Evolutionary conservation across 257 asterid species (phyloP), one percentile per base, ranked within the genome.

Genomic region (Osmanthus fragrans): DNA sequence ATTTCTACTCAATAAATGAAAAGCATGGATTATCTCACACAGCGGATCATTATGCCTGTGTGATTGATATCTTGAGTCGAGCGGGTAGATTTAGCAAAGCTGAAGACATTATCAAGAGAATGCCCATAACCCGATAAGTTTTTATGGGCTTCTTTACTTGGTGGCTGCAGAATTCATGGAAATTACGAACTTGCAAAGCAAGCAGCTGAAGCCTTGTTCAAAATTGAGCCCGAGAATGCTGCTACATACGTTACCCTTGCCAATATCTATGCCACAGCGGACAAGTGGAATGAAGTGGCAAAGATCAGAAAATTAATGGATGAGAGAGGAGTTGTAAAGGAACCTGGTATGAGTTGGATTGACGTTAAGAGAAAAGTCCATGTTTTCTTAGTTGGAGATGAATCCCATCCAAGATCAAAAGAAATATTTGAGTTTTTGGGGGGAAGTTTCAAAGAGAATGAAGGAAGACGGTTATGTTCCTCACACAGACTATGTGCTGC

Each of bases 211-310:
- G 88, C 85, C 1, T 74, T 91, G 73, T 89, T 90, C 34, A 79
- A 81, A 58, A 83, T 88, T 21, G 97, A 91, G 79, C 97, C 95
- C 0, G 92, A 86, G 70, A 91, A 91, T 75, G 95, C 91, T 13
- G 90, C 97, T 16, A 91, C 95, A 16, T 91, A 91, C 60, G 95
- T 91, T 4, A 90, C 97, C 69, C 90, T 91, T 2, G 97, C 93
- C 15, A 91, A 91, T 73, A 81, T 90, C 33, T 90, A 88, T 42
- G 95, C 97, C 37, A 77, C 81, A 25, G 90, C 88, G 11, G 92
- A 91, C 0, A 88, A 88, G 45, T 91, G 97, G 97, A 76, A 74
- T 7, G 91, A 90, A 42, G 96, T 88, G 71, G 96, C 88, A 7
- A 87, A 83, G 34, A 79, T 92, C 7, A 84, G 97, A 45, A 87